Base-by-base conservation (phyloP, 495 filamentous ascomycete species). In the Penicillium manginii region DNA sequence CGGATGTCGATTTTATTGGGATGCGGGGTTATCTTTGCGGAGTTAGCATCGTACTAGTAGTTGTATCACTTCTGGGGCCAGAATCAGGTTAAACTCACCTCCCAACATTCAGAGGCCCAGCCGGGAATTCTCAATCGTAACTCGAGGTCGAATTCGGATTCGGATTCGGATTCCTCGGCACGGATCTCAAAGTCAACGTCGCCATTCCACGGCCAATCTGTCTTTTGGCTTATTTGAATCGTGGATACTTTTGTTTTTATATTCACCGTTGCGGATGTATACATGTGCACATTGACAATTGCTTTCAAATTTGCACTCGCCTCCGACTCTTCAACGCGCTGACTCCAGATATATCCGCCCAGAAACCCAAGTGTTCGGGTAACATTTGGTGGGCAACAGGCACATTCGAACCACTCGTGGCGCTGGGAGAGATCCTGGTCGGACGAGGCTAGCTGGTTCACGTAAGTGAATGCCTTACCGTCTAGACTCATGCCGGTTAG, bases 331-430 rank as follows among this genome's bases (percentile, higher is more conserved):
- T 63, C 37, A 5, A 66, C 59, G 4, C 35, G 62, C 58, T 72
- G 72, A 32, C 70, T 76, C 81, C 81, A 84, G 7, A 84, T 35
- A 54, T 84, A 86, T 4, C 82, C 83, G 17, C 82, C 81, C 15
- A 85, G 68, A 37, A 73, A 79, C 9, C 78, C 83, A 43, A 84
- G 70, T 2, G 82, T 70, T 21, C 83, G 70, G 17, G 78, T 75
- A 9, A 85, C 73, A 61, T 85, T 86, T 1, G 83, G 83, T 15
- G 83, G 83, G 66, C 83, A 86, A 52, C 83, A 85, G 23, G 82
- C 81, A 49, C 76, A 80, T 21, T 78, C 76, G 37, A 86, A 85
- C 83, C 83, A 85, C 31, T 67, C 66, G 19, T 65, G 78, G 62
- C 51, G 77, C 71, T 52, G 78, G 59, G 71, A 76, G 11, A 66